Conservation (phyloP, 257 asterid species). For the Sherardia arvensis region DNA sequence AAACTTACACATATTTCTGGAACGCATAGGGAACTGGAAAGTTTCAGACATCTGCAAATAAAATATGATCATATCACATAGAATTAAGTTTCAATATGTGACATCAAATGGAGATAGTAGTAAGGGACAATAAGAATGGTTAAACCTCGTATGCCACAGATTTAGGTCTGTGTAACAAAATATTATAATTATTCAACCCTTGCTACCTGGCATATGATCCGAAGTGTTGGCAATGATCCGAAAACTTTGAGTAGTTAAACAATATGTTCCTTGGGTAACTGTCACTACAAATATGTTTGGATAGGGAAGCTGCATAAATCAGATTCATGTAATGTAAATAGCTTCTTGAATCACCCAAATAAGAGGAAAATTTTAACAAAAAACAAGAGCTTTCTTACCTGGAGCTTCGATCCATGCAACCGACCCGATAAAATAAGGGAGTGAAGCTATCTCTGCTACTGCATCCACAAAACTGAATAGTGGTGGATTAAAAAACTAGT, state of each 20-base stretch:
- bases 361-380: conserved; percentile 9
- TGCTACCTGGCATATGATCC: conserved; percentile 67
- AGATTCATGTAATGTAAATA: conserved; percentile 10
- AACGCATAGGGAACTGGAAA: conserved; percentile 62
- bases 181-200: neutral
- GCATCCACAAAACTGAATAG: conserved; percentile 73
- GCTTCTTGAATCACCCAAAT: neutral
- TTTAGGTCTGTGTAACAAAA: neutral
- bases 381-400: conserved; percentile 29
- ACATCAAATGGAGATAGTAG: neutral
- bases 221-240: conserved; percentile 71
- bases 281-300: conserved; percentile 41
- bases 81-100: neutral
- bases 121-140: neutral
- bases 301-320: conserved; percentile 46
- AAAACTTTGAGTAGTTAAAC: conserved; percentile 38
- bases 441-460: conserved; percentile 66
- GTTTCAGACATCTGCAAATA: conserved; percentile 60
- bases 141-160: neutral
- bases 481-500: conserved; percentile 10
- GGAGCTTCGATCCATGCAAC: conserved; percentile 64
- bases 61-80: neutral
- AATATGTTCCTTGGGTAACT: conserved; percentile 19
- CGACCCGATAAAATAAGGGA: conserved; percentile 55
- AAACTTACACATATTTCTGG: conserved; percentile 83